These are phyloP conservation scores for Pseudogymnoascus sp. DNA, from an alignment of 2,329 filamentous ascomycete species.

Conservation along the genomic window DNA sequence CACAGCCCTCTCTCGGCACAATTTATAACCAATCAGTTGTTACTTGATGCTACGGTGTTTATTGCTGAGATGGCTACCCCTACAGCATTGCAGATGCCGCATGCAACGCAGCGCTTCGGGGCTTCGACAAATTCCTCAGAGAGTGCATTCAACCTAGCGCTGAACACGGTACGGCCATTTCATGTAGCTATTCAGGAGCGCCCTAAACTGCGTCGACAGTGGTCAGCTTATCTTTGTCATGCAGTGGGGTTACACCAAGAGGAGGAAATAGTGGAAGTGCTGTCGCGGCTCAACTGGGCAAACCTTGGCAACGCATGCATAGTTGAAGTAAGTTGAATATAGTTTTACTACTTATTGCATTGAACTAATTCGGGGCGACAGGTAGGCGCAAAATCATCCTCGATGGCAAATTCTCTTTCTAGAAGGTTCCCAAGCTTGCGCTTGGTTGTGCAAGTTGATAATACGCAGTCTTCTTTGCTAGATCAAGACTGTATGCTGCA, in stretches of 20 bases:
- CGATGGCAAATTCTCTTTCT: conserved; percentile 17
- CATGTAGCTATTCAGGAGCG: conserved; percentile 17
- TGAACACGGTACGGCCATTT: conserved; percentile 19
- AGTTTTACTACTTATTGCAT: no score
- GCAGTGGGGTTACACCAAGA: conserved; percentile 17
- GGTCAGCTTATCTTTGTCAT: conserved; percentile 27
- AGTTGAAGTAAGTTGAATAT: conserved; percentile 21
- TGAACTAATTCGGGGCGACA: background rate
- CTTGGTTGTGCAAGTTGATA: conserved; percentile 24
- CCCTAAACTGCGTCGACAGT: conserved; percentile 28
- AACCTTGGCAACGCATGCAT: conserved; percentile 24
- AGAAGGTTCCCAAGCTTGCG: conserved; percentile 23
- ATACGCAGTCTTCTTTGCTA: background rate
- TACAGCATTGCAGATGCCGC: conserved; percentile 30
- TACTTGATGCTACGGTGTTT: conserved; percentile 35
- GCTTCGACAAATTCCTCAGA: conserved; percentile 11
- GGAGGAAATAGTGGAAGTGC: conserved; percentile 21
- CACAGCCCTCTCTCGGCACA: conserved; percentile 34
- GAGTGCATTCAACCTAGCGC: conserved; percentile 19
- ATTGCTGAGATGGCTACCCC: conserved; percentile 31
- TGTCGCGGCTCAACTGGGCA: conserved; percentile 25
- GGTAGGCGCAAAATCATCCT: conserved; percentile 16
- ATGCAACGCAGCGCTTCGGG: conserved; percentile 19
- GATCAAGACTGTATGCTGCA: background rate
- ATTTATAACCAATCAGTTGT: conserved; percentile 30